These are phyloP conservation scores for Ulmus americana DNA, from an alignment of 331 rosid genomes.

Conservation along the genomic window DNA sequence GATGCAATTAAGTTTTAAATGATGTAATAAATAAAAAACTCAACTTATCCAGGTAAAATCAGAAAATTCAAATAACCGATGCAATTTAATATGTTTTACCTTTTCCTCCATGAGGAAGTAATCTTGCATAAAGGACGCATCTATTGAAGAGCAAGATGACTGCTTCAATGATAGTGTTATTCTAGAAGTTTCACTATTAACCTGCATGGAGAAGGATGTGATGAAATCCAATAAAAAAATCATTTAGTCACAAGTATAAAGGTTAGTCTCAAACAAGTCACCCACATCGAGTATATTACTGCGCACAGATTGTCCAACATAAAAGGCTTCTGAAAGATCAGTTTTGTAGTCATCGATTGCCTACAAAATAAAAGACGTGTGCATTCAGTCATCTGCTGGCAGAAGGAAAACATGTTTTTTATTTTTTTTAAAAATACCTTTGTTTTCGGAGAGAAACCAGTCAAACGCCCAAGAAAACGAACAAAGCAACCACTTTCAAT, in stretches of 20 bases:
- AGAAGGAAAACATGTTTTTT: not conserved
- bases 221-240: slow-evolving; percentile 3
- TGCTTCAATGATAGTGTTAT: slow-evolving; percentile 73
- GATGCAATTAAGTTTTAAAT: not conserved
- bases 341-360: slow-evolving; percentile 59
- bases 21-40: too few relatives aligned
- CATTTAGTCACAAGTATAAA: slow-evolving; percentile 1
- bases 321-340: slow-evolving; percentile 64
- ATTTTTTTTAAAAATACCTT: slow-evolving; percentile 45
- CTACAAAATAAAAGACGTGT: slow-evolving; percentile 29
- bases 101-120: slow-evolving; percentile 69
- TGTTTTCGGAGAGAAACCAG: slow-evolving; percentile 78
- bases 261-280: slow-evolving; percentile 32
- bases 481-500: slow-evolving; percentile 92
- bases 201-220: slow-evolving; percentile 34
- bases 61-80: slow-evolving; percentile 3
- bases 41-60: not conserved
- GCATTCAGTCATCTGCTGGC: slow-evolving; percentile 2
- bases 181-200: slow-evolving; percentile 52
- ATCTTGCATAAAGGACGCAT: slow-evolving; percentile 75
- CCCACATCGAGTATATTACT: slow-evolving; percentile 64
- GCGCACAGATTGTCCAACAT: slow-evolving; percentile 90
- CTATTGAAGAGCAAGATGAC: slow-evolving; percentile 66
- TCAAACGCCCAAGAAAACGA: slow-evolving; percentile 84
- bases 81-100: slow-evolving; percentile 32